Conservation (phyloP, 164 flowering plant genomes). For the Berberis thunbergii region DNA sequence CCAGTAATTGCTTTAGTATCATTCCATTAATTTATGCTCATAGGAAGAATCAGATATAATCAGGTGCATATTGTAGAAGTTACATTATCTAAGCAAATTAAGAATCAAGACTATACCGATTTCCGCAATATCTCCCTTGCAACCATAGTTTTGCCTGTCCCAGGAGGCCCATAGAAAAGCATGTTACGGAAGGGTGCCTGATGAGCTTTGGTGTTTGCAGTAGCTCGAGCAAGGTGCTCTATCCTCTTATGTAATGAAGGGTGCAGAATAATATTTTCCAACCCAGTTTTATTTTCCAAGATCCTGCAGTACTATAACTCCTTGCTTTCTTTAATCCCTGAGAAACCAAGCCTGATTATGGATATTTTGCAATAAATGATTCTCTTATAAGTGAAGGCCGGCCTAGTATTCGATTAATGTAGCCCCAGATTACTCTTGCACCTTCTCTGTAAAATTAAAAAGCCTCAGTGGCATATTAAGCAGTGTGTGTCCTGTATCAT, state of each 20-base stretch:
- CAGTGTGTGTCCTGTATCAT: too few relatives aligned
- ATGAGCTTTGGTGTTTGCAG: slow-evolving; percentile 81
- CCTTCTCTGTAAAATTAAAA: slow-evolving; percentile 65
- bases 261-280: slow-evolving; percentile 64
- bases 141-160: slow-evolving; percentile 98
- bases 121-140: slow-evolving; percentile 89
- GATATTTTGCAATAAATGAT: slow-evolving; percentile 70
- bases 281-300: slow-evolving; percentile 25
- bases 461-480: slow-evolving; percentile 2
- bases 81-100: neutral
- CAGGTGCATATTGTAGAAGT: neutral
- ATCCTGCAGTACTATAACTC: slow-evolving; percentile 20
- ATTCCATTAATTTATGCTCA: neutral
- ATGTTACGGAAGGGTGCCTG: slow-evolving; percentile 97
- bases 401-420: slow-evolving; percentile 83
- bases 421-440: slow-evolving; percentile 90
- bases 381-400: slow-evolving; percentile 96
- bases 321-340: slow-evolving; percentile 28
- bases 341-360: slow-evolving; percentile 56
- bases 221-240: slow-evolving; percentile 88
- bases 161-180: slow-evolving; percentile 99
- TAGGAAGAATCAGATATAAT: neutral
- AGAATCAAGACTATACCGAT: slow-evolving; percentile 44
- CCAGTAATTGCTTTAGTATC: too few relatives aligned
- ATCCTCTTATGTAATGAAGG: slow-evolving; percentile 83